Percentiles rank a stretch among this genome's conserved stretches.
Conservation (phyloP, 73 alveolate genomes). For the Blepharisma japonicum region DNA sequence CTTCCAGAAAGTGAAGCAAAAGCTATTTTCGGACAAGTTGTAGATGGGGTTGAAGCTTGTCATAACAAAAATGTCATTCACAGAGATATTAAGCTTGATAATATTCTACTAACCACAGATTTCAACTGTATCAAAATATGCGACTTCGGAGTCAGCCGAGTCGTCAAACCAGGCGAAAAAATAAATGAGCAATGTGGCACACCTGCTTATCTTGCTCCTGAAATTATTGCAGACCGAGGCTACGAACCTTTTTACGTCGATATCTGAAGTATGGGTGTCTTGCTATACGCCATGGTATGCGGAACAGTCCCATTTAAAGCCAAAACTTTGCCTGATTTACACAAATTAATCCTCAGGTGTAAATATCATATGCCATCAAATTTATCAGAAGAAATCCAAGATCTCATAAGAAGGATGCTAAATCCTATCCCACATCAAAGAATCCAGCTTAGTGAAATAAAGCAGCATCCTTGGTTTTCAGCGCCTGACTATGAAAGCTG, state of each 20-base stretch:
- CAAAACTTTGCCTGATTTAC: conserved; percentile 83
- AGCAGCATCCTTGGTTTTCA: conserved; percentile 49
- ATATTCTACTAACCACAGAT: conserved; percentile 84
- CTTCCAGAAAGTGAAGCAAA: conserved; percentile 82
- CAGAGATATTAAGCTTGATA: conserved; percentile 95
- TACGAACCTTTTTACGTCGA: conserved; percentile 93
- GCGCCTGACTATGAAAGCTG: not conserved
- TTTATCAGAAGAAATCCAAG: conserved; percentile 10
- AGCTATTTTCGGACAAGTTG: conserved; percentile 76
- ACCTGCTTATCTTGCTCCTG: conserved; percentile 99
- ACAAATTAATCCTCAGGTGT: conserved; percentile 25
- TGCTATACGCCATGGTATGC: conserved; percentile 81
- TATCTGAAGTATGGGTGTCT: conserved; percentile 95
- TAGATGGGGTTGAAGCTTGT: conserved; percentile 76
- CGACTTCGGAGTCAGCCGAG: conserved; percentile 96
- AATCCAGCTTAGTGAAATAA: conserved; percentile 40
- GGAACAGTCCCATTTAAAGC: conserved; percentile 97
- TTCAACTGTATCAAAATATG: conserved; percentile 78
- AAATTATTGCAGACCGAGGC: conserved; percentile 90
- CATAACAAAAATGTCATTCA: conserved; percentile 86
- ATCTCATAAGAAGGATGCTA: conserved; percentile 45
- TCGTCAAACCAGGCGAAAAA: conserved; percentile 71
- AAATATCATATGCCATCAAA: conserved; percentile 35
- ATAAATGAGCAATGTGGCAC: conserved; percentile 98
- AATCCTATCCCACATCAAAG: conserved; percentile 43